Conservation (phyloP, 257 asterid species). For the Avicennia marina region DNA sequence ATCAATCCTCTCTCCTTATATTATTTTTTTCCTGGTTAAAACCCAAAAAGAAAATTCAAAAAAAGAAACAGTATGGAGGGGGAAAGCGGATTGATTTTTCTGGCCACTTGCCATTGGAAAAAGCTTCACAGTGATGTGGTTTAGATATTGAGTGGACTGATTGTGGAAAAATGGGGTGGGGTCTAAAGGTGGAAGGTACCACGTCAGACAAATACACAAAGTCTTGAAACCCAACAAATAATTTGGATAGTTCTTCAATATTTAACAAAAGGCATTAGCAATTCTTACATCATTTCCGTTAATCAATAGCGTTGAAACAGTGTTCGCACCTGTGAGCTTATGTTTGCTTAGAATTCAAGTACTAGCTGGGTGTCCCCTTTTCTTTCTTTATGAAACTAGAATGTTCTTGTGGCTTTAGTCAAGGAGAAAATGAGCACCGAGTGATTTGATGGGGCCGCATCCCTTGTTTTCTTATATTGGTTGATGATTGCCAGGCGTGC, state of each 20-base stretch:
- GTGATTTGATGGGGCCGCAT: slow-evolving; percentile 12
- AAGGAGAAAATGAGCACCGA: slow-evolving; percentile 15
- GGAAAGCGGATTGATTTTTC: no score
- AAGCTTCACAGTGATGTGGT: slow-evolving; percentile 28
- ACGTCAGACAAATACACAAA: slow-evolving; percentile 32
- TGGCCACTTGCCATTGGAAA: no score
- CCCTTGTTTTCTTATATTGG: slow-evolving; percentile 14
- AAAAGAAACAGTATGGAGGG: no score
- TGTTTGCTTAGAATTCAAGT: slow-evolving; percentile 53
- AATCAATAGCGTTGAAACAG: background rate
- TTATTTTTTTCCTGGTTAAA: no score
- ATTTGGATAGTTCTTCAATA: slow-evolving; percentile 11
- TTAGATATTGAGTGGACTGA: slow-evolving; percentile 41
- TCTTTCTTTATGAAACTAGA: slow-evolving; percentile 31
- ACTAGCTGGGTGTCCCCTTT: slow-evolving; percentile 19
- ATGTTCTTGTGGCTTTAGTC: slow-evolving; percentile 31
- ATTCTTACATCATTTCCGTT: slow-evolving; percentile 22
- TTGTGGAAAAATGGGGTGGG: slow-evolving; percentile 26
- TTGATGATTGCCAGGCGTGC: slow-evolving; percentile 22
- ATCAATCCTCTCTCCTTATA: no score
- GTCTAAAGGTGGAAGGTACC: slow-evolving; percentile 29
- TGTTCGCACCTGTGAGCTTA: slow-evolving; percentile 25
- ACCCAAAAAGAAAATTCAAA: no score
- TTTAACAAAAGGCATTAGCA: slow-evolving; percentile 15
- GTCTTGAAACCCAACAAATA: slow-evolving; percentile 21